Evolutionary conservation across 352 stramenopile genomes (phyloP), one percentile per base, ranked within the genome.

Genomic region (Phytophthora ohioensis): DNA sequence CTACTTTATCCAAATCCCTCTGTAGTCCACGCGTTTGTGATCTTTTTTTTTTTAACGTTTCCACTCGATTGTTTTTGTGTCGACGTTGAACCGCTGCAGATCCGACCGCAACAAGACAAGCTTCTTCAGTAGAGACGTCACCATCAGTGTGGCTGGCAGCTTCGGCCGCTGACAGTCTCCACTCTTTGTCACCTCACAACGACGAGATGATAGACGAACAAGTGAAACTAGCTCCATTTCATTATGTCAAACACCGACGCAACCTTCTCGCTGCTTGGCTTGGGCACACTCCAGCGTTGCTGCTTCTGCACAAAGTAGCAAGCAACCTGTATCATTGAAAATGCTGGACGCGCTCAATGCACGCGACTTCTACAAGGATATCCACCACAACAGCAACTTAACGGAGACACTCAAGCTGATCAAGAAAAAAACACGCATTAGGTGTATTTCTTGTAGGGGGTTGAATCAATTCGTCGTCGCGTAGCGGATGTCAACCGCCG

Each of bases 371-470:
- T 27, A 27, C 27, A 51, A 61, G 3, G 6, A 51, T 10, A 54
- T 46, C 41, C 51, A 35, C 35, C 12, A 47, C 15, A 47, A 17
- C 36, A 58, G 36, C 17, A 45, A 27, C n/a, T 6, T 5, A n/a
- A 58, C 12, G 9, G 8, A 52, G 42, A 13, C 27, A 31, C 30
- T 46, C 47, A 30, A 58, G 38, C 32, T 72, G 67, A 32, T 54
- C 49, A 75, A 64, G 63, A 71, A 75, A 27, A 27, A 64, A 36
- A 17, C 57, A 76, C 68, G 63, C 63, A 61, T 43, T 46, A 32
- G 47, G 68, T 76, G 68, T 72, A 72, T 76, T 76, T 76, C 62
- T 72, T 72, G 52, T 54, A 27, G 56, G 42, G 55, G 46, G 3
- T 35, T 41, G 38, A 48, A 49, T 61, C 34, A 74, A 70, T 65